phyloP scores from a whole-genome alignment of 2,329 filamentous ascomycete species.

The Xylariaceae sp. region DNA sequence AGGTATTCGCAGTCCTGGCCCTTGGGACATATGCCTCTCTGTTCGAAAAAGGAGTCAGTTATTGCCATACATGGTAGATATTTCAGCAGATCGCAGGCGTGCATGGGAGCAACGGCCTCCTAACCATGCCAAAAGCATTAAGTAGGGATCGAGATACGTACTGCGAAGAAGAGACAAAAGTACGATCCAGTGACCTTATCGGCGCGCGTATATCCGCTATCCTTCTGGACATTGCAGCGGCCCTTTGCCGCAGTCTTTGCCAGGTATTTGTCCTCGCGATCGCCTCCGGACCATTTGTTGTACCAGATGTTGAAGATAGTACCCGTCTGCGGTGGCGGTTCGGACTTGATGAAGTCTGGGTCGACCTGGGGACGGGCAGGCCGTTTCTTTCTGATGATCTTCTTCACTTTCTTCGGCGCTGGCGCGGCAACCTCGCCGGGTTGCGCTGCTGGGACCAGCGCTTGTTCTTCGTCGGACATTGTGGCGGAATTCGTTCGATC shows the following conservation, averaged over 20 bases:
- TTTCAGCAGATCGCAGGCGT: neutral
- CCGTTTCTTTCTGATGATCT: conserved; percentile 80
- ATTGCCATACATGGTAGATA: neutral
- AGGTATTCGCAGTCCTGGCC: conserved; percentile 93
- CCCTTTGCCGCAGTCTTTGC: conserved; percentile 76
- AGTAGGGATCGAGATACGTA: too few relatives aligned
- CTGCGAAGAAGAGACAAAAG: conserved; percentile 87
- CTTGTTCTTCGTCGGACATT: conserved; percentile 33
- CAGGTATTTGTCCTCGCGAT: conserved; percentile 85
- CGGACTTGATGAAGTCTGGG: conserved; percentile 71
- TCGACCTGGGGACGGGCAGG: conserved; percentile 91
- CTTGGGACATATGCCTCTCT: conserved; percentile 70
- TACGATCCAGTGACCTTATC: conserved; percentile 74
- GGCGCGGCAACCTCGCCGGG: conserved; percentile 43
- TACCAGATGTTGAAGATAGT: conserved; percentile 97
- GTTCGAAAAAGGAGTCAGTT: conserved; percentile 3
- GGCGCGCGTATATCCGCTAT: conserved; percentile 72
- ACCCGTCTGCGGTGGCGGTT: conserved; percentile 85
- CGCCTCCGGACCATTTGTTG: conserved; percentile 96
- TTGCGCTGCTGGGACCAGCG: conserved; percentile 23
- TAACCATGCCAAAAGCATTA: too few relatives aligned
- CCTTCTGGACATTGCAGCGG: conserved; percentile 79
- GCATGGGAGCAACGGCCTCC: neutral
- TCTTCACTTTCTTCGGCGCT: conserved; percentile 67
- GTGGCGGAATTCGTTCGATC: neutral